Percentiles rank a stretch among this genome's conserved stretches.
Evolutionary conservation across 345 rosid genomes (phyloP).

Genomic region (Mallotus nudiflorus): DNA sequence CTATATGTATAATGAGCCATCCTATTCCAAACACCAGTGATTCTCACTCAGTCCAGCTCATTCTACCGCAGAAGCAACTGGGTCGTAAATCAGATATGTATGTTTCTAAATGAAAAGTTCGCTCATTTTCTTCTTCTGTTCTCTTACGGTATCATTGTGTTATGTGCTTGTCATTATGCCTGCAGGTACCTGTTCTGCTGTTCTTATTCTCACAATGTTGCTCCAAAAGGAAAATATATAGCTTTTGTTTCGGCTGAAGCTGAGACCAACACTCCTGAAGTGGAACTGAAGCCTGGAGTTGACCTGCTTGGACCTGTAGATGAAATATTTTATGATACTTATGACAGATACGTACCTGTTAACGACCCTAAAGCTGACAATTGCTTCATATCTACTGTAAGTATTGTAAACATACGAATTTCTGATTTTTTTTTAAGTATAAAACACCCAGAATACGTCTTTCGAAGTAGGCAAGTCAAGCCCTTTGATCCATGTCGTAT

Average conservation of each 20-base stretch:
- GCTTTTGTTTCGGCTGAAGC: conserved; percentile 95
- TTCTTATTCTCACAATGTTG: conserved; percentile 93
- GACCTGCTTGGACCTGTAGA: conserved; percentile 74
- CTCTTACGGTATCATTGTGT: no score
- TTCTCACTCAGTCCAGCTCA: conserved; percentile 89
- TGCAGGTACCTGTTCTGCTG: conserved; percentile 93
- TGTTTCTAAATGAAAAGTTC: conserved; percentile 19
- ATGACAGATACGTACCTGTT: conserved; percentile 72
- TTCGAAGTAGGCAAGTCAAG: no score
- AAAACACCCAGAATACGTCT: no score
- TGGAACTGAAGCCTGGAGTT: conserved; percentile 80
- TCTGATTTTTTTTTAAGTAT: no score
- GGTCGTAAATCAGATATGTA: conserved; percentile 93
- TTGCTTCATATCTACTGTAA: conserved; percentile 84
- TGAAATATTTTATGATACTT: conserved; percentile 75
- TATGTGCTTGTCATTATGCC: no score
- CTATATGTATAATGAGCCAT: conserved; percentile 95
- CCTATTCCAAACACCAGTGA: conserved; percentile 81
- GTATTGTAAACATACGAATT: conserved; percentile 13
- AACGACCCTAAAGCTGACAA: conserved; percentile 54
- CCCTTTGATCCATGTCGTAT: neutral
- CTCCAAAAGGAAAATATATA: conserved; percentile 84
- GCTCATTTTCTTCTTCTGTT: neutral
- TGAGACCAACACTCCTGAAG: conserved; percentile 78
- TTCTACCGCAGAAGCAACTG: conserved; percentile 92